Percentiles rank a stretch among this genome's conserved stretches.
Conservation (phyloP, 148 eudicot species). For the Diospyros kaki region DNA sequence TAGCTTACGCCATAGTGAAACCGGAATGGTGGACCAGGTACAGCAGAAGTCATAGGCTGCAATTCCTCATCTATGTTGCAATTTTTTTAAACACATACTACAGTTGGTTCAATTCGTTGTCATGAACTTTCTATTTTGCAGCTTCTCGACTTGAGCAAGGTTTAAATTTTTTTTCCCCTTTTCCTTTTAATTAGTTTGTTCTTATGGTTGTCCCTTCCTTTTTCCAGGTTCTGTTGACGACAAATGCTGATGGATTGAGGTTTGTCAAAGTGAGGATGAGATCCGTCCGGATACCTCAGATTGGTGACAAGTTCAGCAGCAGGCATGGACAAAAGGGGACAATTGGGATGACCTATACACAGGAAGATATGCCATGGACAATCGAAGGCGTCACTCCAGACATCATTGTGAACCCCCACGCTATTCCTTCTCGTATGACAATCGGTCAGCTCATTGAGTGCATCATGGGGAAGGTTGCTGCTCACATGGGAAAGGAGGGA, state of each 20-base stretch:
- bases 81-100: too few relatives aligned
- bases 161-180: neutral
- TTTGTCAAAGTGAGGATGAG: slow-evolving; percentile 21
- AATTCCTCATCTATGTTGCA: neutral
- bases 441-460: slow-evolving; percentile 26
- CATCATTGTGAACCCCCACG: slow-evolving; percentile 22
- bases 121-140: neutral
- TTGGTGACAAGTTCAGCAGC: slow-evolving; percentile 26
- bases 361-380: slow-evolving; percentile 25
- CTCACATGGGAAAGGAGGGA: slow-evolving; percentile 25
- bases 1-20: slow-evolving; percentile 21
- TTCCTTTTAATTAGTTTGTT: neutral
- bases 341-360: slow-evolving; percentile 21
- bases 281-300: slow-evolving; percentile 21
- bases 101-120: too few relatives aligned
- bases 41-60: neutral
- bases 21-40: slow-evolving; percentile 22
- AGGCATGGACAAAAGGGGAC: slow-evolving; percentile 26
- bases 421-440: slow-evolving; percentile 27
- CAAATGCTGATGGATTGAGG: slow-evolving; percentile 21
- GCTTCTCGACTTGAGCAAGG: neutral
- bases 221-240: slow-evolving; percentile 18
- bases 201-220: neutral
- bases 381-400: slow-evolving; percentile 21
- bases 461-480: slow-evolving; percentile 27